Evolutionary conservation across 1,284 basidiomycete genomes (phyloP).

Genomic region (Tilletiopsis washingtonensis): DNA sequence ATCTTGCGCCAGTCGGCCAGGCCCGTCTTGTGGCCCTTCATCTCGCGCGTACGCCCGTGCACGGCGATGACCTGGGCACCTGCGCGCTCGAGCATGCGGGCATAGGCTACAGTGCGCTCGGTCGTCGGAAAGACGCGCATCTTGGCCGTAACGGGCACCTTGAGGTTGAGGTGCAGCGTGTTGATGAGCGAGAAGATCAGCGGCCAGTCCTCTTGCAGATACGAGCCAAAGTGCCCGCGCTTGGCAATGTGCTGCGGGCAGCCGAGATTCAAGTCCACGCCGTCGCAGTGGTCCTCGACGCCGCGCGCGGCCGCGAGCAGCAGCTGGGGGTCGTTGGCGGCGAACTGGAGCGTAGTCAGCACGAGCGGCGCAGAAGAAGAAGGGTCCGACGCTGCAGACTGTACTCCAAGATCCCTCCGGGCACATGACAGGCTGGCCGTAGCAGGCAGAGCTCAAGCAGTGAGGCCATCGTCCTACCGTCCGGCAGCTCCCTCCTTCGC

Average conservation of each 20-base stretch:
- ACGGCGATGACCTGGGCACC: constrained; percentile 93
- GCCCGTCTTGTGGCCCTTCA: constrained; percentile 70
- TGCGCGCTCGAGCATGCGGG: constrained; percentile 84
- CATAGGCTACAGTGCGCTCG: constrained; percentile 84
- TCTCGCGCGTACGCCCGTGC: constrained; percentile 82
- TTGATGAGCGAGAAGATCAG: constrained; percentile 50
- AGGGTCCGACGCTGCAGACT: background rate
- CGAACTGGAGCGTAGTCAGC: constrained; percentile 60
- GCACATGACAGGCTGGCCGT: no score
- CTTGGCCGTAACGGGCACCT: constrained; percentile 88
- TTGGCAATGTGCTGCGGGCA: constrained; percentile 94
- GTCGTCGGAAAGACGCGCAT: constrained; percentile 81
- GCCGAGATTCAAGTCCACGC: constrained; percentile 80
- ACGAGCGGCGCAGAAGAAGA: background rate
- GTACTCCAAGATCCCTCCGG: background rate
- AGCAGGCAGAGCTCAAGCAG: no score
- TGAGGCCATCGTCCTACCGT: no score
- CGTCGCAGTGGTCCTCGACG: constrained; percentile 55
- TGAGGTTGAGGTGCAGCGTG: constrained; percentile 62
- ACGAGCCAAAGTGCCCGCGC: constrained; percentile 78
- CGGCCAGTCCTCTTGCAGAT: constrained; percentile 90
- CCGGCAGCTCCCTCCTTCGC: no score
- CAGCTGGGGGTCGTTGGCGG: constrained; percentile 74
- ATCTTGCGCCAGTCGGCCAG: constrained; percentile 78
- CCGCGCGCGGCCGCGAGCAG: constrained; percentile 50